Base-by-base conservation (phyloP, 2,329 filamentous ascomycete species). In the Arthroderma sp. region DNA sequence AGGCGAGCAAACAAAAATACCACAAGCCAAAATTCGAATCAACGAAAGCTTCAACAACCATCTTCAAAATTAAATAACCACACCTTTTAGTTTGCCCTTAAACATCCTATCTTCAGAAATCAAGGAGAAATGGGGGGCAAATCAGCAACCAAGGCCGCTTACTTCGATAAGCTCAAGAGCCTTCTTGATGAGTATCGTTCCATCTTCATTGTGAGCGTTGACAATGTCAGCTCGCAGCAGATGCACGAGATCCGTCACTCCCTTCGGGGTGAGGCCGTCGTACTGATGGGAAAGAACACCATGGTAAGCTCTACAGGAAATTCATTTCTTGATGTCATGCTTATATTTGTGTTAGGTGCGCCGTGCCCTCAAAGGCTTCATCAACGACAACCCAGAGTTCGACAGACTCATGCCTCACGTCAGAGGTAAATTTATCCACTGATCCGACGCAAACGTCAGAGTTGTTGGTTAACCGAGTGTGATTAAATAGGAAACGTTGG, bases 191-290 rank as follows among this genome's bases (percentile, higher is more conserved):
- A 87, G 70, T 96, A 93, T 83, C 80, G 80, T 70, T 89, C 84
- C 66, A 84, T 96, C 76, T 96, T 98, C 86, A 88, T 98, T 71
- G 88, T 94, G 70, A 80, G 68, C 66, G 83, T 89, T 67, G 86
- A 96, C 86, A 98, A 96, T 98, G 91, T 98, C 81, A 86, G 83
- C 71, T 98, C 91, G 60, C 91, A 98, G 82, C 93, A 98, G 82
- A 98, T 98, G 93, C 91, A 98, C 86, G 91, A 98, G 81, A 96
- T 98, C 71, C 85, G 91, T 70, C 74, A 82, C 64, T 73, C 86
- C 63, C 84, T 98, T 69, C 88, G 91, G 69, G 83, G 82, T 53
- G 74, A 94, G 72, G 88, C 80, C 72, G 84, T 96, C 60, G 88
- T 98, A 61, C 78, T 98, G 74, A 96, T 96, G 91, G 91, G 89